Percentiles rank a stretch among this genome's conserved stretches.
phyloP scores from a whole-genome alignment of 1,284 basidiomycete genomes.

The Leccinum pallidistipes region DNA sequence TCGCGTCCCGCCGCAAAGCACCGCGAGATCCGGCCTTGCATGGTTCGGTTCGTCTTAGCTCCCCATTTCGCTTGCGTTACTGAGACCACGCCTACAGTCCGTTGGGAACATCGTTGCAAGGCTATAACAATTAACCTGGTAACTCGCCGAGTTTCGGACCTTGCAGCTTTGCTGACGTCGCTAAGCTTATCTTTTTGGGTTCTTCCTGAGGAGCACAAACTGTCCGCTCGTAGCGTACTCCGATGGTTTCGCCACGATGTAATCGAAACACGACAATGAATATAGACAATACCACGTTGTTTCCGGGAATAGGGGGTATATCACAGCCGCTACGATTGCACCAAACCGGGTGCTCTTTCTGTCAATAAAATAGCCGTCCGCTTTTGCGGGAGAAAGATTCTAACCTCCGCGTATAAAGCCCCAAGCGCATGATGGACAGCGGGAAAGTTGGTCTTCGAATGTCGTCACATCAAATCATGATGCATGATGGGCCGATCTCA shows the following conservation, averaged over 20 bases:
- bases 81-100: no score
- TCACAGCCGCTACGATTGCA: conserved; percentile 70
- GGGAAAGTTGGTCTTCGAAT: conserved; percentile 74
- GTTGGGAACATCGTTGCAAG: no score
- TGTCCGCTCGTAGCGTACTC: conserved; percentile 77
- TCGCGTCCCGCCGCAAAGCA: no score
- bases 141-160: no score
- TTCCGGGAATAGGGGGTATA: conserved; percentile 79
- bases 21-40: no score
- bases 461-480: conserved; percentile 8
- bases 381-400: conserved; percentile 7
- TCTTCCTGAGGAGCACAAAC: conserved; percentile 68
- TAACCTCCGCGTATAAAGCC: conserved; percentile 68
- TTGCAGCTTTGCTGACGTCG: no score
- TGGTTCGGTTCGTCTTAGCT: no score
- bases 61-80: no score
- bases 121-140: no score
- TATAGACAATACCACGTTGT: conserved; percentile 70
- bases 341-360: conserved; percentile 57
- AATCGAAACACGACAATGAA: conserved; percentile 94
- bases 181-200: no score
- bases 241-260: conserved; percentile 76
- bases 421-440: conserved; percentile 80
- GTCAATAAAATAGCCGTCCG: conserved; percentile 6
- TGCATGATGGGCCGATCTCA: conserved; percentile 1